A percentile compares a stretch with the other conserved stretches of the same genome.
Conservation (phyloP, 2,329 filamentous ascomycete species). For the Diaporthe capsici region DNA sequence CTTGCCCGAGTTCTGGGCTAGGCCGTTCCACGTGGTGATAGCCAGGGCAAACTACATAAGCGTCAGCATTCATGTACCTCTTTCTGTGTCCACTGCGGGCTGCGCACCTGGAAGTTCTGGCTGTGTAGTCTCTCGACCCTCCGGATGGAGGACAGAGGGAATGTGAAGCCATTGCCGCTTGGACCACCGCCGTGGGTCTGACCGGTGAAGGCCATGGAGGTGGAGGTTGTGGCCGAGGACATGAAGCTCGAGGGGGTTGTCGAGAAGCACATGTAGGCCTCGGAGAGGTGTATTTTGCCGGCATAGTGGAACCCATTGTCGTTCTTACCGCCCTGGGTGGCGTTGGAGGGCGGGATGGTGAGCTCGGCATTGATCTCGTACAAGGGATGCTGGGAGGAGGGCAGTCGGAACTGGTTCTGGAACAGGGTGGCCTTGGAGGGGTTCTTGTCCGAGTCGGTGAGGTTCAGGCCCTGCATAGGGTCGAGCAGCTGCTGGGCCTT, state of each 20-base stretch:
- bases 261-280: slow-evolving; percentile 96
- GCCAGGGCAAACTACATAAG: slow-evolving; percentile 82
- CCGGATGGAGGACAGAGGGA: slow-evolving; percentile 91
- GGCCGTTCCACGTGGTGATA: slow-evolving; percentile 93
- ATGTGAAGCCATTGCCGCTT: slow-evolving; percentile 94
- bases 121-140: slow-evolving; percentile 94
- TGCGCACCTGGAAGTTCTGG: slow-evolving; percentile 80
- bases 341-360: slow-evolving; percentile 83
- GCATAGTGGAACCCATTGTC: slow-evolving; percentile 89
- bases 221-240: slow-evolving; percentile 81
- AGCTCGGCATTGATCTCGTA: slow-evolving; percentile 98
- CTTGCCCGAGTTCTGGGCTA: slow-evolving; percentile 70
- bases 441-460: slow-evolving; percentile 81
- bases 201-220: slow-evolving; percentile 88
- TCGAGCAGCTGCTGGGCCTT: slow-evolving; percentile 97
- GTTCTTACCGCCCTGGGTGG: slow-evolving; percentile 78
- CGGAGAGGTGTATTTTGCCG: slow-evolving; percentile 93
- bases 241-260: slow-evolving; percentile 92
- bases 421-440: slow-evolving; percentile 94
- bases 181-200: slow-evolving; percentile 94
- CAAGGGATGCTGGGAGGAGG: slow-evolving; percentile 90
- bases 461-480: slow-evolving; percentile 81
- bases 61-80: slow-evolving; percentile 42
- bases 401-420: slow-evolving; percentile 95
- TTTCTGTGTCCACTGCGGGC: not conserved